A percentile compares a stretch with the other conserved stretches of the same genome.
Conservation (phyloP, 2,329 filamentous ascomycete species). For the Diaporthe humulicola region DNA sequence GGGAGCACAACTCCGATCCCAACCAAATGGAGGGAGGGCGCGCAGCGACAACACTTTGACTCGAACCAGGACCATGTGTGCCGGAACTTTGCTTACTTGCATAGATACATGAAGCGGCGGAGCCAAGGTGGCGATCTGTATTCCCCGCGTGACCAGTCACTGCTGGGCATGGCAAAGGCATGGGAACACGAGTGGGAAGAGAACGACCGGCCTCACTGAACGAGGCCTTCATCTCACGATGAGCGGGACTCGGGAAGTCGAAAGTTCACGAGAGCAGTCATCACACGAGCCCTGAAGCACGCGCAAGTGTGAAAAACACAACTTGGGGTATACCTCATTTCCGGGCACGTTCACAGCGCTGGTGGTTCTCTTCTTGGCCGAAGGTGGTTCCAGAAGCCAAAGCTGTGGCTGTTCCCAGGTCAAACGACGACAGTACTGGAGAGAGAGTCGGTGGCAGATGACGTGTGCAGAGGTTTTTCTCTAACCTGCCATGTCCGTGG, state of each 20-base stretch:
- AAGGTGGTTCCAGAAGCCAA: background rate
- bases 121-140: conserved; percentile 33
- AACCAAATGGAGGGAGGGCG: conserved; percentile 40
- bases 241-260: no score
- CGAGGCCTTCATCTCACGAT: background rate
- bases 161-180: conserved; percentile 33
- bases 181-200: conserved; percentile 33
- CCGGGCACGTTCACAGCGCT: background rate
- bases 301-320: background rate
- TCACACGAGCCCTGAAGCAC: background rate
- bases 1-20: conserved; percentile 43
- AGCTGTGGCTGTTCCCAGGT: background rate
- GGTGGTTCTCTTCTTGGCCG: background rate
- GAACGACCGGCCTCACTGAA: conserved; percentile 19
- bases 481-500: background rate
- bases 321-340: background rate
- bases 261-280: rapidly evolving
- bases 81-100: conserved; percentile 40
- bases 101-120: conserved; percentile 30
- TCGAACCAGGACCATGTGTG: conserved; percentile 45
- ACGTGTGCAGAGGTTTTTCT: background rate
- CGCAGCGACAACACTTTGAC: conserved; percentile 42
- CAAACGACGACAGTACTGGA: background rate
- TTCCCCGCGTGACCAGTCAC: conserved; percentile 29
- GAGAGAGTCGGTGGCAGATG: background rate